Evolutionary conservation across 2,329 filamentous ascomycete species (phyloP), one percentile per base, ranked within the genome.

Genomic region (Phaeoacremonium minimum): DNA sequence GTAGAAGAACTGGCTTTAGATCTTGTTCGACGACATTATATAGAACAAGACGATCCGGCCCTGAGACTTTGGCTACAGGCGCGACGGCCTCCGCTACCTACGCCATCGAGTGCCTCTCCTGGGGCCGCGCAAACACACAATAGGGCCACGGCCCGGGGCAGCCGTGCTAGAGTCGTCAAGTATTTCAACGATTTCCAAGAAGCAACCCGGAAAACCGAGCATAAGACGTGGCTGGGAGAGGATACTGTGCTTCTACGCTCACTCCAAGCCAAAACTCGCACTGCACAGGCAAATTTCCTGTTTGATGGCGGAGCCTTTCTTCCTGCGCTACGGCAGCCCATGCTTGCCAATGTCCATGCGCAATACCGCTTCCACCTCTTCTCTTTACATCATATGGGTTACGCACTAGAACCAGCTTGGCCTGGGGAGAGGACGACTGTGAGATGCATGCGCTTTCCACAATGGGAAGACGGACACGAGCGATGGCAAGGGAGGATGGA

Each of bases 1-100:
- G 6, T 47, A 2, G 41, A 37, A 14, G 41, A 51, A 6, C 37
- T 37, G 16, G 20, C 50, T 2, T 19, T 49, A 15, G 46, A 55
- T n/a, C 28, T 51, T 8, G 41, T 48, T 15, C 45, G 35, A 15
- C 41, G 48, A 7, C 41, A 52, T 30, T 54, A 51, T 33, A 20
- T 53, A 7, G 49, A 54, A 33, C 40, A 29, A 6, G 48, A 49
- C 30, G 45, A 46, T 18, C 30, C 43, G 4, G 35, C 37, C 4
- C 19, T 45, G 7, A 39, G 46, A 30, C 15, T 41, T 1, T 53
- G 46, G 46, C 32, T 53, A 7, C 33, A 45, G 16, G 35, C 32
- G 13, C 19, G 36, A 7, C 26, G 26, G 3, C 20, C 38, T 4
- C 41, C 36, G 17, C 40, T 35, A 13, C n/a, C 17, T 2, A 14